phyloP scores from a whole-genome alignment of 148 eudicot species.

The Vaccinium darrowii region DNA sequence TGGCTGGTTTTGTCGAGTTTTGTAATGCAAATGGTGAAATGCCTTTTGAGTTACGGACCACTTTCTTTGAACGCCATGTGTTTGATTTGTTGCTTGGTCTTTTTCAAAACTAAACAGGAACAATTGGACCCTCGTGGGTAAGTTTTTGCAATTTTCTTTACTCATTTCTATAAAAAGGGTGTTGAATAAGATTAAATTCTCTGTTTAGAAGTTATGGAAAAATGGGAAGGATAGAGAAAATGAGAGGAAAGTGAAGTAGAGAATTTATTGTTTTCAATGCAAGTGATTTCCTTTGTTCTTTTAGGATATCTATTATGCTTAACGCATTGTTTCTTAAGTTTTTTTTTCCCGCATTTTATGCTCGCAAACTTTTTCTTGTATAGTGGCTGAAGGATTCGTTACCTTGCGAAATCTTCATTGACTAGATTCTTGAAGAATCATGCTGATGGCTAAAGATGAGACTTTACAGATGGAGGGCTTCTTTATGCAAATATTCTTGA shows the following conservation, averaged over 20 bases:
- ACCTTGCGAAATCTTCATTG: neutral
- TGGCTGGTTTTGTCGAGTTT: neutral
- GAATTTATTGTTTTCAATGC: neutral
- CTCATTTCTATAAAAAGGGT: neutral
- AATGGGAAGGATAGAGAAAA: too few species aligned
- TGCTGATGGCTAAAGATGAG: neutral
- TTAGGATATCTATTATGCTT: neutral
- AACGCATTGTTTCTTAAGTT: neutral
- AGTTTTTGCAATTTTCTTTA: neutral
- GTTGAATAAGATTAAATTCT: neutral
- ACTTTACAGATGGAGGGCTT: constrained; percentile 10
- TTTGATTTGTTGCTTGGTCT: constrained; percentile 19
- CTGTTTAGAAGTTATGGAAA: too few species aligned
- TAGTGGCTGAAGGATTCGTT: neutral
- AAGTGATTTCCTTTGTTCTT: neutral
- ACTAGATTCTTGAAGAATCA: neutral
- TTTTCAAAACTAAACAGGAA: neutral
- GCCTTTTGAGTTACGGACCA: neutral
- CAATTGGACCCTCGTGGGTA: neutral
- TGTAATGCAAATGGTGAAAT: constrained; percentile 2
- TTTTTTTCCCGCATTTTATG: neutral
- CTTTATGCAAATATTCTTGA: constrained; percentile 4
- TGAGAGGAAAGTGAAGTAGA: too few species aligned
- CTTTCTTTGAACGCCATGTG: constrained; percentile 18
- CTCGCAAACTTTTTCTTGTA: neutral